phyloP scores from a whole-genome alignment of 2,329 filamentous ascomycete species.

The Trichoderma guizhouense region DNA sequence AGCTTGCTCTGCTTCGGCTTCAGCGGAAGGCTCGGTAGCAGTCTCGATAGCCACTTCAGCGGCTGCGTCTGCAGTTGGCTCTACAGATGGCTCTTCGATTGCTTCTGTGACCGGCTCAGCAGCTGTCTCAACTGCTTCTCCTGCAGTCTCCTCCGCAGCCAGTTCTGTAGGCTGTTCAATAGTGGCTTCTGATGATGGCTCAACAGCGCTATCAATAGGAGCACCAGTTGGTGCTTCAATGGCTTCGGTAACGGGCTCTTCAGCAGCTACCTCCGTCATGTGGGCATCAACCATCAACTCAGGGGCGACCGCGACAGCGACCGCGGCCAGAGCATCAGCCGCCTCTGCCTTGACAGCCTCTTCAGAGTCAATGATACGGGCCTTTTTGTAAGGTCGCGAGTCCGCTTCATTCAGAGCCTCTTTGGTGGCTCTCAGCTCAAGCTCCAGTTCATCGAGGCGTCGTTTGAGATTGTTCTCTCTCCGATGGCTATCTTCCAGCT shows the following conservation, averaged over 20 bases:
- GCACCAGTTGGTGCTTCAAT: neutral
- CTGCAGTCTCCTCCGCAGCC: neutral
- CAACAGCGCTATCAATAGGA: neutral
- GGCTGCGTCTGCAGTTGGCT: neutral
- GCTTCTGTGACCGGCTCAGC: neutral
- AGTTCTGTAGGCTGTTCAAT: neutral
- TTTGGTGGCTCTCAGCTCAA: conserved; percentile 44
- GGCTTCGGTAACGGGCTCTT: conserved; percentile 20
- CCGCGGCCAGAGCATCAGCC: neutral
- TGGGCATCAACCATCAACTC: conserved; percentile 9
- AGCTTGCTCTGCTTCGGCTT: neutral
- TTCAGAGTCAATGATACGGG: conserved; percentile 24
- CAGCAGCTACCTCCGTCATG: neutral
- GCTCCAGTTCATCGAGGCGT: conserved; percentile 74
- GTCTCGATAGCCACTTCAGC: neutral
- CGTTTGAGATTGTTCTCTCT: conserved; percentile 80
- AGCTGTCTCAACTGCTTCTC: neutral
- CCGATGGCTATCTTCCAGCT: conserved; percentile 72
- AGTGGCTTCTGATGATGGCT: neutral
- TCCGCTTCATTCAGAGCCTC: conserved; percentile 21
- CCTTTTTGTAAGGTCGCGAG: conserved; percentile 28
- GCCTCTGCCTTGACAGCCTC: conserved; percentile 8
- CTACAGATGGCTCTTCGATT: neutral
- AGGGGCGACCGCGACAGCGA: conserved; percentile 4
- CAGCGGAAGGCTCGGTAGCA: neutral